Evolutionary conservation across 345 rosid genomes (phyloP), one percentile per base, ranked within the genome.

Genomic region (Triadica sebifera): DNA sequence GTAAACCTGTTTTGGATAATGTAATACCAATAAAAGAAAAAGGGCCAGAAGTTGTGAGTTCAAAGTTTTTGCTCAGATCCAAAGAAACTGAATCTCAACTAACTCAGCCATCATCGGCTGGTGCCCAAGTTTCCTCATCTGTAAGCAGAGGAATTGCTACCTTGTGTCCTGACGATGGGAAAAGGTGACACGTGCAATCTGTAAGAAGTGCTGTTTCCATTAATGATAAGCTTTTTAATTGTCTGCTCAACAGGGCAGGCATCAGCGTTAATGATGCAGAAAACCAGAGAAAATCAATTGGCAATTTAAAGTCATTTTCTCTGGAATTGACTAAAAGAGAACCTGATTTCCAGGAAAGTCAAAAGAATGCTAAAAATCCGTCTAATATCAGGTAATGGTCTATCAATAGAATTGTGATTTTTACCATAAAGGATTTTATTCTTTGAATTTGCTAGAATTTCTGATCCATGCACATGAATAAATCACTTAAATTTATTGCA

Each of bases 51-150:
- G 69, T 55, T 39, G 62, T 75, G 63, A 47, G 66, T 38, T 85
- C 89, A 45, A 83, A 79, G 41, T 50, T 68, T 72, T 85, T 82
- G 52, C 82, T 61, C 71, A 85, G 78, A 53, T 57, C 84, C 38
- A 84, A 79, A 49, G 74, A 77, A 75, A 49, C 74, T 53, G 79
- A 64, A 74, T 72, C 80, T 75, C 70, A 82, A 29, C 71, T 71
- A 69, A 50, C 72, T 70, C 73, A 73, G 24, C 81, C 82, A 65
- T 69, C 86, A 70, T 39, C 76, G 70, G 37, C 25, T 70, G 78
- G 50, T 62, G 69, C 49, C 72, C 77, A 81, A 69, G 73, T 71
- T 73, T 83, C 64, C 41, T 80, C 86, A 64, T 58, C 71, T 65
- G 61, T 59, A 20, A 66, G 75, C 65, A 83, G 80, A 82, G 81